phyloP scores from a whole-genome alignment of 306 rosid species.

The Aeschynomene evenia region DNA sequence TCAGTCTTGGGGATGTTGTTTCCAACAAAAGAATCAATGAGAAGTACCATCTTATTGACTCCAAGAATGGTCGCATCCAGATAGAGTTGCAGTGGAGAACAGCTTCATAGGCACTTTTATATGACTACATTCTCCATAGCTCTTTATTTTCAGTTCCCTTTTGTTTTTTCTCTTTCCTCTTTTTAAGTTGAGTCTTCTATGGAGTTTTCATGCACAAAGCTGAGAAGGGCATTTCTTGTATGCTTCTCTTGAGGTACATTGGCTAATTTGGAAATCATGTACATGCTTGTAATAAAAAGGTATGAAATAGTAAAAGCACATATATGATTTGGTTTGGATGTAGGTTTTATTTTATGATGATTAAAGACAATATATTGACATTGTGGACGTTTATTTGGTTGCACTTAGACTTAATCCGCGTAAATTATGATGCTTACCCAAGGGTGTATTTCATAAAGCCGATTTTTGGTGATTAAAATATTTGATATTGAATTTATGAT shows the following conservation, averaged over 20 bases:
- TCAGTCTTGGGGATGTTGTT: conserved; percentile 69
- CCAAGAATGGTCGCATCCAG: conserved; percentile 90
- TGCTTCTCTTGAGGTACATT: conserved; percentile 7
- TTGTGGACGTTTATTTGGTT: neutral
- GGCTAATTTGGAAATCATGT: conserved; percentile 35
- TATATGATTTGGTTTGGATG: conserved; percentile 24
- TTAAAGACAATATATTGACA: neutral
- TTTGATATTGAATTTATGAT: too few species aligned
- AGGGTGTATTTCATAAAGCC: too few species aligned
- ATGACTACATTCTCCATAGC: neutral
- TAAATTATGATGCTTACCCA: neutral
- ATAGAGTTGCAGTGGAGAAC: conserved; percentile 91
- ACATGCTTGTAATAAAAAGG: conserved; percentile 32
- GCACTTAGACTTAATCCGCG: neutral
- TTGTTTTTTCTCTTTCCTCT: neutral
- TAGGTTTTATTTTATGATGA: neutral
- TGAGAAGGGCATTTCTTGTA: conserved; percentile 26
- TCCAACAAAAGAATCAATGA: conserved; percentile 79
- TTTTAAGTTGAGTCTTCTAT: conserved; percentile 16
- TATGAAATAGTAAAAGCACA: conserved; percentile 30
- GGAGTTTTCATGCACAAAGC: conserved; percentile 10
- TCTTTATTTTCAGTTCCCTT: neutral
- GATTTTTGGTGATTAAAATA: too few species aligned
- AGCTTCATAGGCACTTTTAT: conserved; percentile 33
- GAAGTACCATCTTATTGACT: conserved; percentile 86